Conservation (phyloP, 345 rosid genomes). For the Anacardium occidentale region DNA sequence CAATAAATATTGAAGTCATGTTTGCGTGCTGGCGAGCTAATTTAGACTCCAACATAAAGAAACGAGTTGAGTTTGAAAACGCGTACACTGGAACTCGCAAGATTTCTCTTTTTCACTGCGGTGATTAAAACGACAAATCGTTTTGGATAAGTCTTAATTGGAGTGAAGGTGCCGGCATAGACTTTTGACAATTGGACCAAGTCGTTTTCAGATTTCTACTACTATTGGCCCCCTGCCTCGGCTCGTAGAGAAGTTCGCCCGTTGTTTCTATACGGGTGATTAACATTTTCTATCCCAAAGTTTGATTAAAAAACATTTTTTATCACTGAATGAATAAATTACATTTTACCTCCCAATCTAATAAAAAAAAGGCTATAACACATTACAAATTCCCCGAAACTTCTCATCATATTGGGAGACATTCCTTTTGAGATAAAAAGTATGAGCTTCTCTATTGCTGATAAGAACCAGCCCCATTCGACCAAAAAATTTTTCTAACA, state of each 20-base stretch:
- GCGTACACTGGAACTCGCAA: background rate
- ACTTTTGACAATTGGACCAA: background rate
- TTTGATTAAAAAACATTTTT: no score
- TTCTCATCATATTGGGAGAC: no score
- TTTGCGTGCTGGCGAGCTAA: conserved; percentile 2
- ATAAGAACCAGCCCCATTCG: no score
- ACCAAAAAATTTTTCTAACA: no score
- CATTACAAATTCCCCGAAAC: no score
- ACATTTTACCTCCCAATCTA: no score
- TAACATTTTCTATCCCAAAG: no score
- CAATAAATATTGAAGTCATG: background rate
- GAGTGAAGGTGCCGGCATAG: background rate
- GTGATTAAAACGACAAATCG: background rate
- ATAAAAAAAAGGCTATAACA: no score
- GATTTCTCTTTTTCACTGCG: background rate
- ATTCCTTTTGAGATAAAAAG: no score
- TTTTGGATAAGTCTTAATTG: background rate
- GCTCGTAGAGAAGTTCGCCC: background rate
- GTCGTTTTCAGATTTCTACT: background rate
- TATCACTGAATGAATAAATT: no score
- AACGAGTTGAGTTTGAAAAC: background rate
- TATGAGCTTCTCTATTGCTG: no score
- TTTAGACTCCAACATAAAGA: conserved; percentile 10
- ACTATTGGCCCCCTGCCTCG: background rate
- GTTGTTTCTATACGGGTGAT: no score